phyloP scores from a whole-genome alignment of 2,329 filamentous ascomycete genomes.

The Diaporthe citri region DNA sequence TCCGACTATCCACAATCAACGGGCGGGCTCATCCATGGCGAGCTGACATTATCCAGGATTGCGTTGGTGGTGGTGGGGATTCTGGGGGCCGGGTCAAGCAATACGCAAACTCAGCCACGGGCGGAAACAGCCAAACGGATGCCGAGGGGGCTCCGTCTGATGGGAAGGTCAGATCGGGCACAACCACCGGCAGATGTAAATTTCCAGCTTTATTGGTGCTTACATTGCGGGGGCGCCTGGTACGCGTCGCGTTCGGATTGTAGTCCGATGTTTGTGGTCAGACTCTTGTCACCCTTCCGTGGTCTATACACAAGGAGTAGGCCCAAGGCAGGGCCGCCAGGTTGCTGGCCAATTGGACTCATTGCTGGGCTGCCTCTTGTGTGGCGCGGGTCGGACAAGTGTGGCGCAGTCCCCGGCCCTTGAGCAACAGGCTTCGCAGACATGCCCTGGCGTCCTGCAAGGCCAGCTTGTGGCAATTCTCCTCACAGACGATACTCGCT shows the following conservation, averaged over 20 bases:
- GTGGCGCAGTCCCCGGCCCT: conserved; percentile 7
- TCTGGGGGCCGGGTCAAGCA: conserved; percentile 25
- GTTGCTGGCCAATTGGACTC: not conserved
- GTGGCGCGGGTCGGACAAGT: not conserved
- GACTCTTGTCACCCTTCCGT: conserved; percentile 1
- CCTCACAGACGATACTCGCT: not conserved
- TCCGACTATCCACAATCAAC: conserved; percentile 15
- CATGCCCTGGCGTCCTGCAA: too few species aligned
- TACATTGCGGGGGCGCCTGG: not conserved
- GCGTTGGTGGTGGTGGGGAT: not conserved
- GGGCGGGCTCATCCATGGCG: conserved; percentile 5
- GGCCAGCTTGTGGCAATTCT: not conserved
- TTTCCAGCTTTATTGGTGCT: conserved; percentile 10
- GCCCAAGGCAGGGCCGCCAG: not conserved
- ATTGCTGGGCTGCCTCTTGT: conserved; percentile 1
- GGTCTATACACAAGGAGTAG: too few species aligned
- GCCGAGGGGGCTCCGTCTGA: not conserved
- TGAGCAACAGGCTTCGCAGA: not conserved
- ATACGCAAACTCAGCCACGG: conserved; percentile 12
- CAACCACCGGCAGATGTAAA: conserved; percentile 6
- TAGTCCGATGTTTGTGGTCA: not conserved
- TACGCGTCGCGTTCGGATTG: conserved; percentile 8
- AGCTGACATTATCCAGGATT: conserved; percentile 6
- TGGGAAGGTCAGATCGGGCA: conserved; percentile 1
- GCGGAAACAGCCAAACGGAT: conserved; percentile 12